Base-by-base conservation (phyloP, 208 protist genomes). In the Leptomonas pyrrhocoris region DNA sequence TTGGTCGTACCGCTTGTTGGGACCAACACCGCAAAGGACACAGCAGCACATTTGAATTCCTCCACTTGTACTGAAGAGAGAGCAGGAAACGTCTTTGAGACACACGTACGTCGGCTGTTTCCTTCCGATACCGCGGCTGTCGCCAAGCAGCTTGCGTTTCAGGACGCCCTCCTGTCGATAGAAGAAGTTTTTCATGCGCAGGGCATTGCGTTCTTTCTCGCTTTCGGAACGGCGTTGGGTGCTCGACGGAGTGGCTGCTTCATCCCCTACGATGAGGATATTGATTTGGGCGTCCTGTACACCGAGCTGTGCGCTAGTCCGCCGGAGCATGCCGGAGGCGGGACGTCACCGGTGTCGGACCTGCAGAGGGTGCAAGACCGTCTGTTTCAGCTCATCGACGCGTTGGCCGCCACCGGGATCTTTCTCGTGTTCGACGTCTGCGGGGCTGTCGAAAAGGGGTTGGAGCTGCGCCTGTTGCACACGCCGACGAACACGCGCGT, bases 221-320 rank as follows among this genome's bases (percentile, higher is more conserved):
- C 76, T 21, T 94, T 85, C 38, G 93, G 93, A 0, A 97, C 93
- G 0, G 93, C 93, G 6, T 65, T 97, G 3, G 93, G 80, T 7
- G 90, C 85, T 3, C 83, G 85, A 25, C 89, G 93, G 15, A 88
- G 95, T 34, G 83, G 81, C 1, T 84, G 81, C 77, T 97, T 97
- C 54, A 94, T 97, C 70, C 68, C 80, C 0, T 83, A 95, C 68
- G 93, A 97, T 56, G 80, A 89, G 43, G 93, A 97, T 65, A 88
- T 97, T 40, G 93, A 97, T 46, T 57, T 97, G 45, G 93, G 93
- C 45, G 72, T 97, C 16, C 80, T 94, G 43, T 83, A 81, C 46
- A 56, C 89, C 15, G 83, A 90, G 31, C 38, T 71, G 23, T 60
- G 45, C 25, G 15, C n/a, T 2, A 31, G 31, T 13, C 6, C 25